Evolutionary conservation across 257 asterid genomes (phyloP).

Genomic region (Ajuga chamaepitys): DNA sequence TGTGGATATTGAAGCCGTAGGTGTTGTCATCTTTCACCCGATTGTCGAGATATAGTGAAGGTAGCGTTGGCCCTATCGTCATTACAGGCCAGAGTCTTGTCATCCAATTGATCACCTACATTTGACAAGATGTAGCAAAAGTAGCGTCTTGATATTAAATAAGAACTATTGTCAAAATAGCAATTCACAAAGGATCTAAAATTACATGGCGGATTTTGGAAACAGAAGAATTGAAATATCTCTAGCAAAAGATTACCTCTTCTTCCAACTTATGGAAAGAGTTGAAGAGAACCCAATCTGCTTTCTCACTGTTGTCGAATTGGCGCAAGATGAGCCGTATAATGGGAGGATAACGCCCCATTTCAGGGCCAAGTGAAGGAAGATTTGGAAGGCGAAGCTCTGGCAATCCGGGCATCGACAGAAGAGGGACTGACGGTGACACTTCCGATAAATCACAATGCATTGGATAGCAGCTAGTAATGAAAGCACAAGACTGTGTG

Average conservation of each 20-base stretch:
- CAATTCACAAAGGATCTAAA: too few relatives aligned
- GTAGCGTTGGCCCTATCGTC: conserved; percentile 47
- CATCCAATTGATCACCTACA: conserved; percentile 48
- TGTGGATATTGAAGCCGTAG: conserved; percentile 38
- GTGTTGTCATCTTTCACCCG: conserved; percentile 31
- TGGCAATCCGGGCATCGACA: conserved; percentile 30
- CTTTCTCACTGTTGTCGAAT: conserved; percentile 37
- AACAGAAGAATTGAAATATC: too few relatives aligned
- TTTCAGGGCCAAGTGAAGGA: conserved; percentile 45
- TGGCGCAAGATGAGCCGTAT: conserved; percentile 34
- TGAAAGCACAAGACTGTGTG: conserved; percentile 57
- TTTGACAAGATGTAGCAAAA: background rate
- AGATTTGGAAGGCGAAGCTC: conserved; percentile 33
- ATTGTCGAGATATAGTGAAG: conserved; percentile 46
- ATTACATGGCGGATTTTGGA: too few relatives aligned
- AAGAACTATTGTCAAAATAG: too few relatives aligned
- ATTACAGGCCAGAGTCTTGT: conserved; percentile 40
- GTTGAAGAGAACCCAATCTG: conserved; percentile 59
- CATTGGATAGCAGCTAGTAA: conserved; percentile 43
- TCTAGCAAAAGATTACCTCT: conserved; percentile 27
- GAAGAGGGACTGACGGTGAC: conserved; percentile 22
- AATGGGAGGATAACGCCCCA: conserved; percentile 36
- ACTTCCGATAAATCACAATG: conserved; percentile 35
- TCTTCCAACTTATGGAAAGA: conserved; percentile 48
- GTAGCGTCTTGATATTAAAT: too few relatives aligned